These are phyloP conservation scores for Hymenoscyphus repandus DNA, from an alignment of 2,329 filamentous ascomycete species.

Conservation along the genomic window DNA sequence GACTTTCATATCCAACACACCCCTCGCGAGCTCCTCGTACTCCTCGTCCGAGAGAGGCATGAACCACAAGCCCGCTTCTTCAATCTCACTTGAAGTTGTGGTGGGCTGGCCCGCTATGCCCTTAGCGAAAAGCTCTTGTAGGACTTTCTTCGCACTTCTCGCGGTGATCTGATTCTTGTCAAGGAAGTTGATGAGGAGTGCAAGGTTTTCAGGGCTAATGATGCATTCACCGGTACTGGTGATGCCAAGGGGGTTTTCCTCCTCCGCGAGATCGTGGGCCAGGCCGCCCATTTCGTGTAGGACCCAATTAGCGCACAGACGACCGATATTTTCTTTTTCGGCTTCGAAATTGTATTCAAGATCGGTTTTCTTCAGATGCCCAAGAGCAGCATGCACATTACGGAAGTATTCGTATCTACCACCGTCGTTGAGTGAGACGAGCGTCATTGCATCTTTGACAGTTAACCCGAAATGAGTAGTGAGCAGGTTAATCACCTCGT, in stretches of 20 bases:
- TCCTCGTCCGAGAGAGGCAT: conserved; percentile 48
- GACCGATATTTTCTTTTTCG: conserved; percentile 32
- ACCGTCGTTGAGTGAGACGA: conserved; percentile 73
- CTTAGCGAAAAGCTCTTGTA: conserved; percentile 45
- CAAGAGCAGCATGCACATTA: conserved; percentile 47
- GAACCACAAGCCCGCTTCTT: conserved; percentile 50
- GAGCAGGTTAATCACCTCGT: conserved; percentile 61
- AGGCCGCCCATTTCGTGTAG: conserved; percentile 71
- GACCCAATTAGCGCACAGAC: conserved; percentile 59
- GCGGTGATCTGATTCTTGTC: conserved; percentile 43
- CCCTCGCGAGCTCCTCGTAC: conserved; percentile 49
- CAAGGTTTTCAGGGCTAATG: conserved; percentile 31
- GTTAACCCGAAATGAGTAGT: conserved; percentile 62
- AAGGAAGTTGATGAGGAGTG: conserved; percentile 39
- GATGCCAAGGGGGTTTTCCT: conserved; percentile 23
- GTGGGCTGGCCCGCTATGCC: conserved; percentile 34
- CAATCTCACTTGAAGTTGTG: conserved; percentile 46
- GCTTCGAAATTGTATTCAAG: not conserved
- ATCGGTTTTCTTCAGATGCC: conserved; percentile 2
- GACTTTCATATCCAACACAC: conserved; percentile 50
- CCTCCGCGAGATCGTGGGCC: conserved; percentile 41
- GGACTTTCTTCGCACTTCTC: conserved; percentile 54
- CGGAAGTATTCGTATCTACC: conserved; percentile 79
- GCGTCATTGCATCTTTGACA: conserved; percentile 74
- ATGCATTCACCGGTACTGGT: conserved; percentile 23